Percentiles rank a stretch among this genome's conserved stretches.
These are phyloP conservation scores for Middelhovenomyces tepae DNA, from an alignment of 805 yeast genomes.

Conservation along the genomic window DNA sequence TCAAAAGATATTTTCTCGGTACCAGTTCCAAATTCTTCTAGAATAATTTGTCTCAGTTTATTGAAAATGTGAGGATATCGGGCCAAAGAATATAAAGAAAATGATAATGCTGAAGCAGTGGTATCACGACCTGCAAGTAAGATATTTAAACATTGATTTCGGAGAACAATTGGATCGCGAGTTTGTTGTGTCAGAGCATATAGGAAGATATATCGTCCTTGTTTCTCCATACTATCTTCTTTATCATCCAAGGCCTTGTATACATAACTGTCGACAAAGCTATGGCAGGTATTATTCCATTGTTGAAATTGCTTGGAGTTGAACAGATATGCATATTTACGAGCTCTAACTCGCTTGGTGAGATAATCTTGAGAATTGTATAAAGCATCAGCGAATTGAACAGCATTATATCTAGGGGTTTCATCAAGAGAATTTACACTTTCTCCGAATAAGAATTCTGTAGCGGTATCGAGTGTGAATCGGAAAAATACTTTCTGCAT, in stretches of 20 bases:
- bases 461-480: conserved; percentile 24
- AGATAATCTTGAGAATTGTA: conserved; percentile 13
- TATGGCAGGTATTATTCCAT: conserved; percentile 25
- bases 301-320: conserved; percentile 25
- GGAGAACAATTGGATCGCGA: conserved; percentile 32
- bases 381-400: conserved; percentile 21
- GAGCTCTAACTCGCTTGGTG: conserved; percentile 12
- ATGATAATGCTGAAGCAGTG: conserved; percentile 38
- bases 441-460: conserved; percentile 23
- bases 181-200: conserved; percentile 38
- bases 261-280: conserved; percentile 33
- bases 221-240: conserved; percentile 20
- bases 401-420: conserved; percentile 10
- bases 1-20: conserved; percentile 30
- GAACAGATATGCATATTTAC: conserved; percentile 5
- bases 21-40: conserved; percentile 16
- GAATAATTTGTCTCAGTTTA: conserved; percentile 26
- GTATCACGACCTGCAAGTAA: conserved; percentile 42
- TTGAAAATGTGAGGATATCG: conserved; percentile 32
- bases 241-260: conserved; percentile 26
- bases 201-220: conserved; percentile 31
- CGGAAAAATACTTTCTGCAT: conserved; percentile 15
- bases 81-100: conserved; percentile 30
- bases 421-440: conserved; percentile 9
- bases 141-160: conserved; percentile 38